A percentile compares a stretch with the other conserved stretches of the same genome.
Conservation (phyloP, 78 protist species). For the Planoprotostelium fungivorum region DNA sequence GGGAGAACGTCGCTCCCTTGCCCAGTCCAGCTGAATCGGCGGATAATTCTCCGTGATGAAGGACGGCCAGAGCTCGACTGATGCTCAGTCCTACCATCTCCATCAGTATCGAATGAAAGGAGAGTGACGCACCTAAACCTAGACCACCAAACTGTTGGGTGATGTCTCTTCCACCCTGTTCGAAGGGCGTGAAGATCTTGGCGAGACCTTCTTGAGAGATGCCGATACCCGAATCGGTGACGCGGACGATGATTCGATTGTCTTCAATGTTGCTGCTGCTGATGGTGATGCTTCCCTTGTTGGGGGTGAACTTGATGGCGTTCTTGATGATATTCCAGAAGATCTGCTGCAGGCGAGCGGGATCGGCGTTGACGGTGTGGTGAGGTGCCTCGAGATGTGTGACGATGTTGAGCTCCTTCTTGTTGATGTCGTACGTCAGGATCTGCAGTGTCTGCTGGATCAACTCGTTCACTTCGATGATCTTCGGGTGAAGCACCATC, state of each 20-base stretch:
- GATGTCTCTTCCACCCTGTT: background rate
- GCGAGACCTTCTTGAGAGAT: background rate
- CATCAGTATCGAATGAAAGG: too few relatives aligned
- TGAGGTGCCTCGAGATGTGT: background rate
- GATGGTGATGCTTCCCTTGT: slow-evolving; percentile 17
- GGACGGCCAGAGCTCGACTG: background rate
- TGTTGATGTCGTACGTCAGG: slow-evolving; percentile 2
- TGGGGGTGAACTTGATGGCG: slow-evolving; percentile 41
- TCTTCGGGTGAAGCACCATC: background rate
- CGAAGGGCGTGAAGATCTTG: background rate
- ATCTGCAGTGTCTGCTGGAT: slow-evolving; percentile 9
- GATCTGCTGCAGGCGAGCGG: slow-evolving; percentile 32
- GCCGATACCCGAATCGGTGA: background rate
- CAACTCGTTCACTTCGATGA: slow-evolving; percentile 10
- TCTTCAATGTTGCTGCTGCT: background rate
- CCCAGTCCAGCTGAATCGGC: background rate
- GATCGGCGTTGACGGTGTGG: slow-evolving; percentile 14
- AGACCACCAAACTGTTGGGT: background rate
- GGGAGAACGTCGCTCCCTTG: background rate
- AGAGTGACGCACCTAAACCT: background rate
- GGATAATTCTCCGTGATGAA: background rate
- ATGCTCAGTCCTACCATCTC: background rate
- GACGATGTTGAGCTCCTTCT: slow-evolving; percentile 4
- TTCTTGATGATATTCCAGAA: slow-evolving; percentile 39
- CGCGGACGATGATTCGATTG: background rate